phyloP scores from a whole-genome alignment of 441 rosid species.

The Cnidoscolus chayamansa region DNA sequence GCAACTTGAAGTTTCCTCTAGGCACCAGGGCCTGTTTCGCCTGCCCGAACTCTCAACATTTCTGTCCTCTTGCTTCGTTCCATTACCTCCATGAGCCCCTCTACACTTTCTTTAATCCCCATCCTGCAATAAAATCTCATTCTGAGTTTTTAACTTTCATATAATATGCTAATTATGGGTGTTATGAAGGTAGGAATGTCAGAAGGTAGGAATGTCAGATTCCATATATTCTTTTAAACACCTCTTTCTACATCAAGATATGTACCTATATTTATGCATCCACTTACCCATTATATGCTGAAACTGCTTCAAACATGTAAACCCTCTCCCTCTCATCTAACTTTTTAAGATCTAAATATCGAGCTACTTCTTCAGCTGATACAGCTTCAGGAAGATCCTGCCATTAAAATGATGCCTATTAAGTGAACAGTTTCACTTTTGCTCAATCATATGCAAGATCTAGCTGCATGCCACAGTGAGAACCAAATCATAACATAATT shows the following conservation, averaged over 20 bases:
- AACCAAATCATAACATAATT: background rate
- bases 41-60: constrained; percentile 68
- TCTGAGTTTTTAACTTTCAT: background rate
- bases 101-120: constrained; percentile 88
- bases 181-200: background rate
- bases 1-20: constrained; percentile 29
- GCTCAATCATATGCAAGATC: background rate
- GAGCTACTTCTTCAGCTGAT: constrained; percentile 74
- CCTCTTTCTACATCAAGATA: background rate
- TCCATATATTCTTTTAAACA: background rate
- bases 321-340: constrained; percentile 65
- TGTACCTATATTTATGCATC: background rate
- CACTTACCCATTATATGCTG: constrained; percentile 85
- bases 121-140: constrained; percentile 46
- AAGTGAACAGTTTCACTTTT: background rate
- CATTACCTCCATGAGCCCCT: constrained; percentile 89
- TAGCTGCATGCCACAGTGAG: background rate
- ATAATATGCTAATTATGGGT: background rate
- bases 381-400: constrained; percentile 91
- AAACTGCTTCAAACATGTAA: constrained; percentile 88
- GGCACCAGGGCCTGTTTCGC: constrained; percentile 37
- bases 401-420: constrained; percentile 11
- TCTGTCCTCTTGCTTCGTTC: constrained; percentile 98
- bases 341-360: constrained; percentile 88
- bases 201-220: background rate